Conservation (phyloP, 768 basidiomycete species). For the Mycena vulgaris region DNA sequence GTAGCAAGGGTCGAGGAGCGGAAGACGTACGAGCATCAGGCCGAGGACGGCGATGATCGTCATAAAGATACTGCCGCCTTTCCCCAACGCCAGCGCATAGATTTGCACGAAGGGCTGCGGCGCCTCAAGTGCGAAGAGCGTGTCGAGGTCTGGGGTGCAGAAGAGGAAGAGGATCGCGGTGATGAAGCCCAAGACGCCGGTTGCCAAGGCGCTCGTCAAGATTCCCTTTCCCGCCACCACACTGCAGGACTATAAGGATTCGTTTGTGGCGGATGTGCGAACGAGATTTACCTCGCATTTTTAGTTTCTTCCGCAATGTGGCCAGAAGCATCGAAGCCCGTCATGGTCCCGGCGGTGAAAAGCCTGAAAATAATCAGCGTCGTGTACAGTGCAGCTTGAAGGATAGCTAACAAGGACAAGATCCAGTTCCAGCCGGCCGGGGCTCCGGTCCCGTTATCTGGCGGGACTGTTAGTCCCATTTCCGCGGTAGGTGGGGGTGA, state of each 20-base stretch:
- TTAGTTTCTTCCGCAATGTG: slow-evolving; percentile 93
- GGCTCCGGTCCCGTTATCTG: slow-evolving; percentile 93
- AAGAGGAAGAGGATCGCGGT: slow-evolving; percentile 88
- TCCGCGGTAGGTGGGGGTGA: not conserved
- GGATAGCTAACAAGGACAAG: slow-evolving; percentile 75
- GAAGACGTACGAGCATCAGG: slow-evolving; percentile 78
- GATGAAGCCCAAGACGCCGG: slow-evolving; percentile 84
- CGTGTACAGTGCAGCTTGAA: slow-evolving; percentile 8
- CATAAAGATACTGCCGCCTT: slow-evolving; percentile 88
- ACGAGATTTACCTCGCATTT: slow-evolving; percentile 70
- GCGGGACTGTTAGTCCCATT: slow-evolving; percentile 3
- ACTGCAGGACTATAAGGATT: slow-evolving; percentile 50
- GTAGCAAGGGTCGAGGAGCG: not conserved
- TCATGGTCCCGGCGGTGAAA: slow-evolving; percentile 90
- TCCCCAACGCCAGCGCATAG: slow-evolving; percentile 88
- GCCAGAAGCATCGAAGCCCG: slow-evolving; percentile 92
- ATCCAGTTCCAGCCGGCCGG: slow-evolving; percentile 94
- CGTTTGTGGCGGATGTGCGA: slow-evolving; percentile 9
- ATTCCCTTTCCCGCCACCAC: slow-evolving; percentile 89
- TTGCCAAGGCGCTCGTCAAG: slow-evolving; percentile 81
- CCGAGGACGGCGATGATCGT: slow-evolving; percentile 87
- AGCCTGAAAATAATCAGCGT: slow-evolving; percentile 60
- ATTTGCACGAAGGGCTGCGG: slow-evolving; percentile 95
- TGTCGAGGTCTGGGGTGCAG: slow-evolving; percentile 85
- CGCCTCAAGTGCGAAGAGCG: slow-evolving; percentile 81